Evolutionary conservation across 768 basidiomycete genomes (phyloP).

Genomic region (Amanita brunnescens): DNA sequence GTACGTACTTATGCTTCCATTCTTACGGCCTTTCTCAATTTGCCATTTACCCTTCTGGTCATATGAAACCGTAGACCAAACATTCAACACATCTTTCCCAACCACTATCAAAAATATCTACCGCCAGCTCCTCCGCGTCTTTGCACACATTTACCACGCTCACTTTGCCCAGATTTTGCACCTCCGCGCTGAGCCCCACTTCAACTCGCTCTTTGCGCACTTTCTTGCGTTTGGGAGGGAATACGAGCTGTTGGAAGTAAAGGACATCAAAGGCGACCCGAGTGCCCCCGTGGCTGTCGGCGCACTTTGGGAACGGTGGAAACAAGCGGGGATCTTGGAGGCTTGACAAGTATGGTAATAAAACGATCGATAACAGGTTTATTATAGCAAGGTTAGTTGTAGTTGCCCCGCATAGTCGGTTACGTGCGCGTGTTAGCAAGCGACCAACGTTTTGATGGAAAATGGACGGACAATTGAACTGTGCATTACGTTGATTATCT

Average conservation of each 20-base stretch:
- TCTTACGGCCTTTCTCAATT: not conserved
- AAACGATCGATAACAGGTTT: not conserved
- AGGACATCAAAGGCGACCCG: slow-evolving; percentile 72
- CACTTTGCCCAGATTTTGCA: slow-evolving; percentile 90
- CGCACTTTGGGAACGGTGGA: slow-evolving; percentile 83
- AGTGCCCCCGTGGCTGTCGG: slow-evolving; percentile 63
- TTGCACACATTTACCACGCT: slow-evolving; percentile 94
- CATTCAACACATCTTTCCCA: slow-evolving; percentile 85
- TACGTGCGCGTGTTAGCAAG: not conserved
- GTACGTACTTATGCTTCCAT: slow-evolving; percentile 32
- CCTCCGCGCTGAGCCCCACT: slow-evolving; percentile 88
- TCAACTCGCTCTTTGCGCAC: slow-evolving; percentile 96
- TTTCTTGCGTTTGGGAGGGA: slow-evolving; percentile 94
- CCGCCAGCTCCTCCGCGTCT: slow-evolving; percentile 92
- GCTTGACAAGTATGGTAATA: slow-evolving; percentile 21
- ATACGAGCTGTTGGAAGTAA: slow-evolving; percentile 84
- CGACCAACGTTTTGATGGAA: no score
- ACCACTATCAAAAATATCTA: slow-evolving; percentile 90
- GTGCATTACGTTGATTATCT: no score
- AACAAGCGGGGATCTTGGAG: slow-evolving; percentile 66
- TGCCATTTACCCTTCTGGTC: not conserved
- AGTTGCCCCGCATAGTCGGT: not conserved
- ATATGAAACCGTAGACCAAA: slow-evolving; percentile 47
- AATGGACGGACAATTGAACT: no score
- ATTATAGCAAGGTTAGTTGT: not conserved